Conservation (phyloP, 1,284 basidiomycete genomes). For the Lignosus rhinocerotis region DNA sequence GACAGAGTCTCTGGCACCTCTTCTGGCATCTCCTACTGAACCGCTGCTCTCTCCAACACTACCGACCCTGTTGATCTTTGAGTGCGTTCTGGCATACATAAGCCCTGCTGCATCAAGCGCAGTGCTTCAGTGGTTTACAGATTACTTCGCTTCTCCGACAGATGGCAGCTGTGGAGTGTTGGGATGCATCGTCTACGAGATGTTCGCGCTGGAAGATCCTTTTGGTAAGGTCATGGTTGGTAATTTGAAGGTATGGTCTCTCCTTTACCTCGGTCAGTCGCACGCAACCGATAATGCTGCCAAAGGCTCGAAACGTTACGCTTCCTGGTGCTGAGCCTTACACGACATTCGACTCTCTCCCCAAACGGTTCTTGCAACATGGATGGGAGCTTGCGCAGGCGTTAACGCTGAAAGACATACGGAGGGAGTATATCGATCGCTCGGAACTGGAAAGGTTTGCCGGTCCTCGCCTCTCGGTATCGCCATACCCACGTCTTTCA, state of each 20-base stretch:
- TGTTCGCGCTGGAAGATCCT: slow-evolving; percentile 81
- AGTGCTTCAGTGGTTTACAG: slow-evolving; percentile 76
- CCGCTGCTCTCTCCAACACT: slow-evolving; percentile 59
- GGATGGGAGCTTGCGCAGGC: slow-evolving; percentile 59
- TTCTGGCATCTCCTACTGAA: slow-evolving; percentile 32
- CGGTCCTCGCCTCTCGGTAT: too few species aligned
- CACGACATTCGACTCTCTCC: slow-evolving; percentile 56
- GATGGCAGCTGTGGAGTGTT: slow-evolving; percentile 33
- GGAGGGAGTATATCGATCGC: slow-evolving; percentile 50
- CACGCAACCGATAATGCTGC: not conserved
- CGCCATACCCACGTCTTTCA: not conserved
- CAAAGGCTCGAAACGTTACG: slow-evolving; percentile 71
- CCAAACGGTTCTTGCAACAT: slow-evolving; percentile 58
- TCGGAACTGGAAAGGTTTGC: slow-evolving; percentile 67
- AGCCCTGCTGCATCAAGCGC: slow-evolving; percentile 53
- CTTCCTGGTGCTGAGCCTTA: slow-evolving; percentile 76
- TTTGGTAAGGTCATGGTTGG: slow-evolving; percentile 89
- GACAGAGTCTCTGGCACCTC: slow-evolving; percentile 40
- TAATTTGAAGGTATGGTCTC: slow-evolving; percentile 68
- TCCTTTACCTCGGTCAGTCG: not conserved
- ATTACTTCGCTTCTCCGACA: slow-evolving; percentile 43
- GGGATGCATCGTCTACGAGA: slow-evolving; percentile 81
- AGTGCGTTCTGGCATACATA: slow-evolving; percentile 95
- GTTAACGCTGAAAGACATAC: slow-evolving; percentile 68
- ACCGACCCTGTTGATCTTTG: slow-evolving; percentile 85